Base-by-base conservation (phyloP, 805 yeast species). In the Metschnikowia drakensbergensis region DNA sequence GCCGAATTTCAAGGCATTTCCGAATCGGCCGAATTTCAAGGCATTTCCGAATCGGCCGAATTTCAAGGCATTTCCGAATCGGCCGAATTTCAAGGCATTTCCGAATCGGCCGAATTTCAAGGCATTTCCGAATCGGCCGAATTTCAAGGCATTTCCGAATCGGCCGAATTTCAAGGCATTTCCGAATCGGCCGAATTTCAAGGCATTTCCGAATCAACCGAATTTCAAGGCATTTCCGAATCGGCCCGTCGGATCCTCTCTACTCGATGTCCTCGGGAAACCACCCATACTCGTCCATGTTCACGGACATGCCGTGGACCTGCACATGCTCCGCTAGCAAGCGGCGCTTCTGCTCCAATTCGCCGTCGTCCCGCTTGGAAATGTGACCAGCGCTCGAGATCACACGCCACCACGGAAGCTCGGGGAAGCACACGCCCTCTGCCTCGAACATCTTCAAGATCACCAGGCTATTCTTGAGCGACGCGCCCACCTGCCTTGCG, bases 331-430 rank as follows among this genome's bases (percentile, higher is more conserved):
- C 92, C 0, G 53, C 58, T 17, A 62, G 49, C 23, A 86, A 64
- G 42, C 59, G 54, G 5, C 67, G 63, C 8, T 74, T 71, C 60
- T 86, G 92, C 23, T 60, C 54, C 9, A 58, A 54, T 45, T 77
- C 80, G 1, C 77, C 75, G 32, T 60, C 65, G 7, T 60, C 78
- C 38, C 86, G 61, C 3, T 77, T 76, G 4, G 89, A 78, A 2
- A 86, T 81, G 17, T 65, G 69, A 0, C 94, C 94, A 13, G 77
- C 65, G n/a, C 86, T 71, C 25, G 77, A 75, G 7, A 87, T 69
- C 1, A 87, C 86, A 32, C 95, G 66, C 92, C 92, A 86, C 95
- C 95, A 87, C 3, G 92, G 92, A 10, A 86, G 76, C 7, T 67
- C 68, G 2, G 55, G 63, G 7, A 58, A 44, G 9, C 48, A 49